Evolutionary conservation across 1,284 basidiomycete species (phyloP).

Genomic region (Trichosporon faecale): DNA sequence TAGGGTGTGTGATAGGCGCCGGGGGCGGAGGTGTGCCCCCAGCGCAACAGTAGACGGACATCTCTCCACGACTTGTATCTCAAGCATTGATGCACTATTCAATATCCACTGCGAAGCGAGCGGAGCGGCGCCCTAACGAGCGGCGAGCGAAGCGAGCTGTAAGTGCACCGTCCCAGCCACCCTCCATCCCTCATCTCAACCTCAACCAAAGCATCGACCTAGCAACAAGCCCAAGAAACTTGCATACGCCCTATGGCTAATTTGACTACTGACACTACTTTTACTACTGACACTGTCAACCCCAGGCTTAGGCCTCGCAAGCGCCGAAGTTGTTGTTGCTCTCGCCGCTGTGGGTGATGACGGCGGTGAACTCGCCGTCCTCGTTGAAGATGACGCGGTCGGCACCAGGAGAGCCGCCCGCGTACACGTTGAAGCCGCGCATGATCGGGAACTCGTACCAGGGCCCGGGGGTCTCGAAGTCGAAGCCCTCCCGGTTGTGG

Average conservation of each 20-base stretch:
- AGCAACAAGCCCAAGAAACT: neutral
- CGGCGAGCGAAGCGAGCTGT: neutral
- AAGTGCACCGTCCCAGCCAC: no score
- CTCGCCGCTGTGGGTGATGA: slow-evolving; percentile 14
- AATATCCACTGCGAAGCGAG: slow-evolving; percentile 20
- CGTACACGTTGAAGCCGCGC: slow-evolving; percentile 8
- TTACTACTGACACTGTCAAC: neutral
- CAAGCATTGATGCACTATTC: slow-evolving; percentile 38
- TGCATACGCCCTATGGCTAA: neutral
- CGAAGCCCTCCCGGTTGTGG: neutral
- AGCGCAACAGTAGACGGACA: slow-evolving; percentile 11
- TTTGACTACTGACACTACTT: slow-evolving; percentile 3
- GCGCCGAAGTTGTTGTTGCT: slow-evolving; percentile 10
- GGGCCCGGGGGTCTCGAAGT: slow-evolving; percentile 8
- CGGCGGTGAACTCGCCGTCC: slow-evolving; percentile 1
- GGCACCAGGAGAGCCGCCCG: slow-evolving; percentile 13
- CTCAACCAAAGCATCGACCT: no score
- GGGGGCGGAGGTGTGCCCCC: neutral
- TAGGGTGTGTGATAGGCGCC: slow-evolving; percentile 4
- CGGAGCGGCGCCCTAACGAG: neutral
- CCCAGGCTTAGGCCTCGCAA: neutral
- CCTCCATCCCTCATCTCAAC: no score
- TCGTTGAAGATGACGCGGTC: slow-evolving; percentile 19
- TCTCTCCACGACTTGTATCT: slow-evolving; percentile 31
- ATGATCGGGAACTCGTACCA: slow-evolving; percentile 20